Conservation (phyloP, 805 yeast genomes). For the Candida pseudofarinosa region DNA sequence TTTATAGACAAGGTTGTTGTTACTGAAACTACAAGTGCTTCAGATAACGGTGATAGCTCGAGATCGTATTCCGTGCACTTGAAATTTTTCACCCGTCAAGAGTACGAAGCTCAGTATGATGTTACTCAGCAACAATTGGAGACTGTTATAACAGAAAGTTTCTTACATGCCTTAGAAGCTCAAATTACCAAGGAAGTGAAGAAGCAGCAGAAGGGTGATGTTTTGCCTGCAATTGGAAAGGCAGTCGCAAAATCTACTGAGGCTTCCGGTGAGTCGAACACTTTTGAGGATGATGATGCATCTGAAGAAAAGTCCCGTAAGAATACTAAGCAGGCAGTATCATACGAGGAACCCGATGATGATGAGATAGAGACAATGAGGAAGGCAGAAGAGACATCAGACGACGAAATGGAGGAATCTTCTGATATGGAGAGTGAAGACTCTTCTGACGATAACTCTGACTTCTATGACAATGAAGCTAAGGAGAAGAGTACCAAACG, state of each 20-base stretch:
- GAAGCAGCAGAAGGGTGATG: constrained; percentile 64
- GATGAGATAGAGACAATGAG: constrained; percentile 90
- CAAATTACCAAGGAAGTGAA: constrained; percentile 77
- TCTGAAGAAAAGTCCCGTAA: constrained; percentile 56
- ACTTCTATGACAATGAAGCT: constrained; percentile 29
- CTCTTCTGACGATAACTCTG: constrained; percentile 16
- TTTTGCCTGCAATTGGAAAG: constrained; percentile 62
- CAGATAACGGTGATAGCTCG: constrained; percentile 41
- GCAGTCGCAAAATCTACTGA: constrained; percentile 61
- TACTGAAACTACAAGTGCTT: constrained; percentile 78
- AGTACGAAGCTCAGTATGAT: constrained; percentile 86
- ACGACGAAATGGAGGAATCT: constrained; percentile 51
- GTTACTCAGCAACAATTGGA: constrained; percentile 78
- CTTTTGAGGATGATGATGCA: constrained; percentile 55
- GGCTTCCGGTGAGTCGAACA: constrained; percentile 26
- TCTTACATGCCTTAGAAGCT: constrained; percentile 66
- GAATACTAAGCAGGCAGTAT: constrained; percentile 79
- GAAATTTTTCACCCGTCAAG: constrained; percentile 68
- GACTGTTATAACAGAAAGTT: constrained; percentile 55
- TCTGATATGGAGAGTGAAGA: constrained; percentile 40
- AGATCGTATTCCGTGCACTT: constrained; percentile 75
- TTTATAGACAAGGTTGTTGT: constrained; percentile 81
- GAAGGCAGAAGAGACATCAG: constrained; percentile 73
- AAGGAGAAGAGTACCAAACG: constrained; percentile 23
- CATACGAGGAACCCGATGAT: constrained; percentile 93